phyloP scores from a whole-genome alignment of 768 basidiomycete species.

The Pulveroboletus ravenelii region DNA sequence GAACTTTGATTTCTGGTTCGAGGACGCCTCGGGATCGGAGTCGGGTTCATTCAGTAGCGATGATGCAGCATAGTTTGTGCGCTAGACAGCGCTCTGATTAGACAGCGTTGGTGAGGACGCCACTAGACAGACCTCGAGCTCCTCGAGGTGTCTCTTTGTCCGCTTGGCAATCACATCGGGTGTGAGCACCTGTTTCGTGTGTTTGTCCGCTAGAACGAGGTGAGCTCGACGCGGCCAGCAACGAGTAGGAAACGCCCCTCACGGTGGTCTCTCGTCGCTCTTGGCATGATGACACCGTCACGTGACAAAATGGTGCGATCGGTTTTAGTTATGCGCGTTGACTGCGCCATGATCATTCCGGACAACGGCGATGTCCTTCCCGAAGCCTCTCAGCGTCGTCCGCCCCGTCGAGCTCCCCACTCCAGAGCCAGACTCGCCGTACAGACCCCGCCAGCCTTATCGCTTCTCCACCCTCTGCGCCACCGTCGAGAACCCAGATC shows the following conservation, averaged over 20 bases:
- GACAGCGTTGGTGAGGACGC: background rate
- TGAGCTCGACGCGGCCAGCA: constrained; percentile 10
- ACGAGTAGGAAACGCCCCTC: constrained; percentile 20
- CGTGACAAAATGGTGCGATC: constrained; percentile 21
- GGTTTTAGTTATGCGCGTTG: background rate
- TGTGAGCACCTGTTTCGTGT: constrained; percentile 41
- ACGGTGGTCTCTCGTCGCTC: constrained; percentile 30
- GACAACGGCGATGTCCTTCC: constrained; percentile 8
- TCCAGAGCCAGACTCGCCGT: constrained; percentile 76
- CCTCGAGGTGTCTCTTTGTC: constrained; percentile 72
- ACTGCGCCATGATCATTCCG: background rate
- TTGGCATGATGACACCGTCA: constrained; percentile 17
- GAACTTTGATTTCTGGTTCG: constrained; percentile 42
- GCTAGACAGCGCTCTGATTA: constrained; percentile 37
- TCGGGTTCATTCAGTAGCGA: constrained; percentile 30
- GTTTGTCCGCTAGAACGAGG: constrained; percentile 40
- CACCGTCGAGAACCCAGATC: constrained; percentile 85
- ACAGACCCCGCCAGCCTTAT: constrained; percentile 65
- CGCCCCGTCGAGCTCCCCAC: constrained; percentile 60
- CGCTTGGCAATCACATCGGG: constrained; percentile 71
- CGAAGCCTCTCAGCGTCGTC: constrained; percentile 6
- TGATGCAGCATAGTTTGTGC: constrained; percentile 69
- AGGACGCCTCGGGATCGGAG: constrained; percentile 23
- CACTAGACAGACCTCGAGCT: constrained; percentile 61
- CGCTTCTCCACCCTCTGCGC: constrained; percentile 89